Percentiles rank a stretch among this genome's conserved stretches.
phyloP scores from a whole-genome alignment of 192 early-diverging fungal genomes.

The Mortierella claussenii region DNA sequence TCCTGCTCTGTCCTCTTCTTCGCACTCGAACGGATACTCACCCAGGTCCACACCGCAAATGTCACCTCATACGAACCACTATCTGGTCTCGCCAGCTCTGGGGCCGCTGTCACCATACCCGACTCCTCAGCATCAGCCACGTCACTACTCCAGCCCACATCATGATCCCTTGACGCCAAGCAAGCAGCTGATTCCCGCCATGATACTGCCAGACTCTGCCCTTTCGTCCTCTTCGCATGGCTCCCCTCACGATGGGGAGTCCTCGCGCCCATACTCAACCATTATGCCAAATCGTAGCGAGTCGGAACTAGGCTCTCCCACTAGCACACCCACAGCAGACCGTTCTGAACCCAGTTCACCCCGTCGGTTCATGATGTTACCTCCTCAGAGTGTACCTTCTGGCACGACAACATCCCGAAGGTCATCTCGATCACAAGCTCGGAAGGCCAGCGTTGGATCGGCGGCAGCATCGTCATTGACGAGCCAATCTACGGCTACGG shows the following conservation, averaged over 20 bases:
- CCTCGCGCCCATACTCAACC: conserved; percentile 16
- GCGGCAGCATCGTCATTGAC: no score
- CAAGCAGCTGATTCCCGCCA: conserved; percentile 37
- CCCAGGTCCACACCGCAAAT: conserved; percentile 46
- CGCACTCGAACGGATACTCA: conserved; percentile 17
- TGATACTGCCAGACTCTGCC: conserved; percentile 45
- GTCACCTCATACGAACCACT: conserved; percentile 23
- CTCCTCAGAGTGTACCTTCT: conserved; percentile 22
- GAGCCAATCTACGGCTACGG: neutral
- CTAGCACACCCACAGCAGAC: neutral
- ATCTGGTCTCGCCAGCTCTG: conserved; percentile 20
- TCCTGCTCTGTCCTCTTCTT: conserved; percentile 4
- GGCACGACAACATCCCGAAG: neutral
- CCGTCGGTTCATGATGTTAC: conserved; percentile 36
- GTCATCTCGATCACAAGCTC: conserved; percentile 11
- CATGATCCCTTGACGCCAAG: conserved; percentile 5
- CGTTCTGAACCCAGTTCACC: conserved; percentile 28
- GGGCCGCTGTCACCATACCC: conserved; percentile 45
- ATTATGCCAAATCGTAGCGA: conserved; percentile 5
- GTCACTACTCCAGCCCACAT: conserved; percentile 40
- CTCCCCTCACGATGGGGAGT: conserved; percentile 2
- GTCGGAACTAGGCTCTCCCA: conserved; percentile 10
- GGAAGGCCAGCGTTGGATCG: conserved; percentile 8
- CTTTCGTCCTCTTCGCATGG: conserved; percentile 18
- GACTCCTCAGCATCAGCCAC: conserved; percentile 46